Evolutionary conservation across 495 filamentous ascomycete species (phyloP), one percentile per base, ranked within the genome.

Genomic region (Talaromyces stipitatus): DNA sequence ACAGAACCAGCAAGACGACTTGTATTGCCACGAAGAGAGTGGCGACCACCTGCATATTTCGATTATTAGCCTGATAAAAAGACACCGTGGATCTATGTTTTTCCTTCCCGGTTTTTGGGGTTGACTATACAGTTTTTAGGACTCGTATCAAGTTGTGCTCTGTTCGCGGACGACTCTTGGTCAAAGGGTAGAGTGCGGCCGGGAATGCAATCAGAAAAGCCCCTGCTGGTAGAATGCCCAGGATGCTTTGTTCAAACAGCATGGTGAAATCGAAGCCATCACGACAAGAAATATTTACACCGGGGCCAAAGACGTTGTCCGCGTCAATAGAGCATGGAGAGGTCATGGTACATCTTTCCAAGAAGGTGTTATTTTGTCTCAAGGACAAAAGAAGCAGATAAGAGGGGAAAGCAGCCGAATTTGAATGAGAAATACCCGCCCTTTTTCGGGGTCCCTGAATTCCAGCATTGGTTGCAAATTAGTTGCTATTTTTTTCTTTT

Each of bases 191-290:
- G 30, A 33, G 12, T 33, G 12, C 30, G 7, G 12, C 30, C 12
- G 30, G 30, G 30, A 33, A 33, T 7, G 30, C 30, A 33, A 33
- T 33, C 6, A 33, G 12, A 33, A 33, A 33, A 12, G 30, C 30
- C 9, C 74, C 14, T 3, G 66, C 60, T 0, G 77, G 76, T 3
- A 76, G 62, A 8, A 82, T 67, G 18, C 74, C 67, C 20, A 80
- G 66, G 38, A 81, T 69, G 9, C 62, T 68, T 48, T 78, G 66
- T 62, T 82, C 73, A 53, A 79, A 80, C 18, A 70, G 57, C 16
- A 76, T 58, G n/a, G 75, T 81, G 56, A 80, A 82, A 46, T 83
- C 78, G 29, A 53, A 53, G 4, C 4, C 27, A 32, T 33, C 50
- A 33, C 30, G 30, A 33, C 30, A 33, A 33, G 30, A 33, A 33